phyloP scores from a whole-genome alignment of 2,329 filamentous ascomycete species.

The Purpureocillium takamizusanense region DNA sequence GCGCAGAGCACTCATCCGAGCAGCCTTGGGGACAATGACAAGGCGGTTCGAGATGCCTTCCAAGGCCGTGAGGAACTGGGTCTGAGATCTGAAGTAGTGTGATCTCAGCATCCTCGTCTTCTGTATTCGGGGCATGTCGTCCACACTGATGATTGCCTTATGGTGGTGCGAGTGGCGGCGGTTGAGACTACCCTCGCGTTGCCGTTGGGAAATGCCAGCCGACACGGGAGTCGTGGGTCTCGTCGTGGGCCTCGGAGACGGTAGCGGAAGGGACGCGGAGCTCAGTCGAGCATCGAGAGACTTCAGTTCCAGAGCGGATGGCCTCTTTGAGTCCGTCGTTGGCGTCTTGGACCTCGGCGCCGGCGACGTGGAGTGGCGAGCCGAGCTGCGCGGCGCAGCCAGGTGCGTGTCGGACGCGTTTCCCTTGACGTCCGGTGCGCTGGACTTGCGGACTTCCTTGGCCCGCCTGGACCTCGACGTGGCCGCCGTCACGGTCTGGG shows the following conservation, averaged over 20 bases:
- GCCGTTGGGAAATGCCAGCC: constrained; percentile 36
- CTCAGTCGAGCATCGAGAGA: constrained; percentile 54
- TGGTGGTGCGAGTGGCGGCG: constrained; percentile 53
- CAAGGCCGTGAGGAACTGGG: constrained; percentile 69
- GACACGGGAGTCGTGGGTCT: constrained; percentile 50
- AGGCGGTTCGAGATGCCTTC: constrained; percentile 81
- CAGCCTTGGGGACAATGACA: constrained; percentile 72
- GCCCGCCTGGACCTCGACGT: constrained; percentile 41
- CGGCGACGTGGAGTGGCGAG: constrained; percentile 12
- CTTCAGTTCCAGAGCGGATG: constrained; percentile 42
- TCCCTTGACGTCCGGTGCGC: constrained; percentile 30
- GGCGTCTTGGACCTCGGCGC: constrained; percentile 20
- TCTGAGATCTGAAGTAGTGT: constrained; percentile 77
- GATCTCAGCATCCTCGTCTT: constrained; percentile 66
- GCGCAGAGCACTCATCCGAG: constrained; percentile 69
- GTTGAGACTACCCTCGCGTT: constrained; percentile 34
- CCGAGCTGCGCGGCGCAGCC: constrained; percentile 14
- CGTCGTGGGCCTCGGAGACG: constrained; percentile 43
- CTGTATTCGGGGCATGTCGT: constrained; percentile 54
- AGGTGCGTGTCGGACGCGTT: constrained; percentile 16
- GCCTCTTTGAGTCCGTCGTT: constrained; percentile 28
- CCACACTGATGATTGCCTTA: constrained; percentile 47
- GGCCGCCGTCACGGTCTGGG: constrained; percentile 53
- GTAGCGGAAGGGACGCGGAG: constrained; percentile 58
- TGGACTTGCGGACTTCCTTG: constrained; percentile 36